Base-by-base conservation (phyloP, 192 early-diverging fungal genomes). In the Nowakowskiella sp. region DNA sequence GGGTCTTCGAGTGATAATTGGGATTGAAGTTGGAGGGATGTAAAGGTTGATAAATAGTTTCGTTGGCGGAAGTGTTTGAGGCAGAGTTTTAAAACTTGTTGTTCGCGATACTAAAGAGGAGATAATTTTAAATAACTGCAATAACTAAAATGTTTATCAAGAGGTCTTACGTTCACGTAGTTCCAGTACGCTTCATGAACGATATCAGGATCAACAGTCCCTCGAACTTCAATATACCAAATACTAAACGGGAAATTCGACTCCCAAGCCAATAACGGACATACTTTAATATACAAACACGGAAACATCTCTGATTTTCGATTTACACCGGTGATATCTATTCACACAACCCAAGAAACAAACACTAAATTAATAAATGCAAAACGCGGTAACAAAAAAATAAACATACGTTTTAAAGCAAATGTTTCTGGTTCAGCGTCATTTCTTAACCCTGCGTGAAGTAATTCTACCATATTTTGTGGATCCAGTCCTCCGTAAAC, bases 221-320 rank as follows among this genome's bases (percentile, higher is more conserved):
- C 94, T 31, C 74, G 78, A 8, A 96, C 59, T 71, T 94, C 90
- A 5, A 96, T 76, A 65, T 86, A 87, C 94, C 94, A 98, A 19
- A 98, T 86, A 49, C 83, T 87, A 68, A 92, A 96, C 69, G 90
- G 93, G 65, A 94, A 96, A 52, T 94, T 93, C 46, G 87, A 77
- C 21, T 88, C 90, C 76, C 88, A 88, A 0, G 94, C 87, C 51
- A 88, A 68, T 33, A 93, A 64, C 26, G 94, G 94, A 19, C 87
- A 83, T 47, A 98, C 93, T 77, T 91, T 92, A 55, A 98, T 84
- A 54, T 88, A 96, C 55, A 84, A 88, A 49, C 88, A 85, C 7
- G 94, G 92, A 43, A 97, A 86, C 23, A 81, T 61, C 79, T 85
- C 27, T 6, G 5, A 27, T 0, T 0, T 47, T 16, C 7, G 6